Base-by-base conservation (phyloP, 2,329 filamentous ascomycete genomes). In the Penicillium sp. region DNA sequence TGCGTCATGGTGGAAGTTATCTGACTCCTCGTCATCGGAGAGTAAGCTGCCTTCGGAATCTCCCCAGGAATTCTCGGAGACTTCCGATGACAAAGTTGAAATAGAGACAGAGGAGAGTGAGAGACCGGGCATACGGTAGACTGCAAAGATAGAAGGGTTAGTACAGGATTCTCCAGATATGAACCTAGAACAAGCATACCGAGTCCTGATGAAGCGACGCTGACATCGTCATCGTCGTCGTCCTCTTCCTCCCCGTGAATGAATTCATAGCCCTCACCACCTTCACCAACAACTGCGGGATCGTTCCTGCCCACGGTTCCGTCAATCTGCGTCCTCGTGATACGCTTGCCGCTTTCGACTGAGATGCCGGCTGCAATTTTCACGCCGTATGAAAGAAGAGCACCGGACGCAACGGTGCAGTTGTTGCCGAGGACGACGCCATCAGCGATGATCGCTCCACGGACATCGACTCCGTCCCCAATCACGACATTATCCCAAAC, bases 401-500 rank as follows among this genome's bases (percentile, higher is more conserved):
- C 86, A 24, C 93, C 94, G 8, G 84, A 75, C 32, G 86, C 82
- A 55, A 97, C 77, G 6, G 73, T 83, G 65, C 87, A 89, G 50
- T 83, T 82, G 63, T 86, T 87, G 21, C 92, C 92, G 51, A 99
- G 76, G 1, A 81, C 77, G 16, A 82, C 88, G 44, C 85, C 83
- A 64, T 87, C 86, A 4, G 89, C 94, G 50, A 99, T 77, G 40
- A 99, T 85, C 1, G 91, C 87, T 60, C 85, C 83, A 8, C 82
- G 80, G 45, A 99, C 78, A 22, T 82, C 82, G 14, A 88, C 81
- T 18, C 86, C 87, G 67, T 97, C 90, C 1, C 86, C 88, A 61
- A 99, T 84, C 5, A 82, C 83, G 0, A 85, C 86, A 63, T 92
- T 84, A 64, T 97, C 90, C 92, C 93, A 97, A 59, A 99, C 84